A percentile compares a stretch with the other conserved stretches of the same genome.
phyloP scores from a whole-genome alignment of 805 yeast genomes.

The Hanseniaspora pseudoguilliermondii region DNA sequence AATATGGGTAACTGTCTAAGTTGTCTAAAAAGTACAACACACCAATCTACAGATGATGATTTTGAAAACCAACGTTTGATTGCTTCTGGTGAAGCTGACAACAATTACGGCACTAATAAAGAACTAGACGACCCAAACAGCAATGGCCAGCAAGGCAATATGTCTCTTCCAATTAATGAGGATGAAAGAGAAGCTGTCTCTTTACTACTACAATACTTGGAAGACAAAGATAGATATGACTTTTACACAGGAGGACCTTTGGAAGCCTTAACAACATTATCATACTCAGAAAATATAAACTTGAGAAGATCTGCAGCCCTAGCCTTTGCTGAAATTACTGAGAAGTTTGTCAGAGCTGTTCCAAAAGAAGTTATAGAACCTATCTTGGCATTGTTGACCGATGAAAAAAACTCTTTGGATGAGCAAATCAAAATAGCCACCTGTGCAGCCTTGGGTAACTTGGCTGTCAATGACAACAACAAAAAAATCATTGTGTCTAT shows the following conservation, averaged over 20 bases:
- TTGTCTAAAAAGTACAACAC: constrained; percentile 24
- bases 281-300: constrained; percentile 87
- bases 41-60: neutral
- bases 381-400: constrained; percentile 55
- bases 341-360: constrained; percentile 85
- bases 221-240: constrained; percentile 61
- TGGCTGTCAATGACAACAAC: constrained; percentile 93
- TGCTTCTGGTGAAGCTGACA: neutral
- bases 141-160: constrained; percentile 16
- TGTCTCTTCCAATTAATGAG: constrained; percentile 67
- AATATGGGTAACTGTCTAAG: constrained; percentile 45
- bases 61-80: constrained; percentile 8
- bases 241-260: constrained; percentile 77
- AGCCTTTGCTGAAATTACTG: constrained; percentile 97
- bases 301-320: constrained; percentile 93
- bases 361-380: constrained; percentile 88
- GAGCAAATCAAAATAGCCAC: constrained; percentile 97
- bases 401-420: constrained; percentile 52
- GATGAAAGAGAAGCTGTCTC: constrained; percentile 95
- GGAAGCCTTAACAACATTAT: constrained; percentile 80
- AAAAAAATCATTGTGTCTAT: constrained; percentile 87
- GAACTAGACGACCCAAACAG: constrained; percentile 32
- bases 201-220: constrained; percentile 74
- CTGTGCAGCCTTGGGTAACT: constrained; percentile 95
- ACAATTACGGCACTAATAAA: constrained; percentile 17